Evolutionary conservation across 306 rosid species (phyloP).

Genomic region (Acacia confusa): DNA sequence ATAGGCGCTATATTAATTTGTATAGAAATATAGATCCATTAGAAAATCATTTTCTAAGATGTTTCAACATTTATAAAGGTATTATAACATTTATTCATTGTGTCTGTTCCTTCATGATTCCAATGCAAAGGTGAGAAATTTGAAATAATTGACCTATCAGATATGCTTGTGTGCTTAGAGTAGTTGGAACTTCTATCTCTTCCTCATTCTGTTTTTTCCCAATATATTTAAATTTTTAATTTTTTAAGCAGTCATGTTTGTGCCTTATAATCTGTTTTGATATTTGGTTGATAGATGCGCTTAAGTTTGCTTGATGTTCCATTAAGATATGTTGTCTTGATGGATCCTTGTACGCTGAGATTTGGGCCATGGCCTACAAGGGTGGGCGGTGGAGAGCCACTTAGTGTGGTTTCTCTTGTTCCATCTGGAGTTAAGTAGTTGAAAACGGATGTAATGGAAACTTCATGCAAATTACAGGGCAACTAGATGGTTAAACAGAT

Average conservation of each 20-base stretch:
- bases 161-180: neutral
- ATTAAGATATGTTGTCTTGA: constrained; percentile 1
- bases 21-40: too few species aligned
- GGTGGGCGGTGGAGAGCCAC: neutral
- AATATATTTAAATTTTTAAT: neutral
- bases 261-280: neutral
- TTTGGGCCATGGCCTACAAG: neutral
- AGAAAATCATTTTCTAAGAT: too few species aligned
- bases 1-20: too few species aligned
- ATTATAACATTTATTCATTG: too few species aligned
- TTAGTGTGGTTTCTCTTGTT: neutral
- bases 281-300: neutral
- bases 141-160: too few species aligned
- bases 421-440: neutral
- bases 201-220: neutral
- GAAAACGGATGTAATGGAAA: too few species aligned
- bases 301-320: neutral
- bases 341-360: neutral
- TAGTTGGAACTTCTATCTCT: neutral
- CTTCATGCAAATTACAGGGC: neutral
- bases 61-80: too few species aligned
- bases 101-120: too few species aligned
- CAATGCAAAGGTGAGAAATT: too few species aligned
- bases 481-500: neutral
- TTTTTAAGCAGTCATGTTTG: constrained; percentile 9